These are phyloP conservation scores for Takashimella tepidaria DNA, from an alignment of 1,284 basidiomycete species.

Conservation along the genomic window DNA sequence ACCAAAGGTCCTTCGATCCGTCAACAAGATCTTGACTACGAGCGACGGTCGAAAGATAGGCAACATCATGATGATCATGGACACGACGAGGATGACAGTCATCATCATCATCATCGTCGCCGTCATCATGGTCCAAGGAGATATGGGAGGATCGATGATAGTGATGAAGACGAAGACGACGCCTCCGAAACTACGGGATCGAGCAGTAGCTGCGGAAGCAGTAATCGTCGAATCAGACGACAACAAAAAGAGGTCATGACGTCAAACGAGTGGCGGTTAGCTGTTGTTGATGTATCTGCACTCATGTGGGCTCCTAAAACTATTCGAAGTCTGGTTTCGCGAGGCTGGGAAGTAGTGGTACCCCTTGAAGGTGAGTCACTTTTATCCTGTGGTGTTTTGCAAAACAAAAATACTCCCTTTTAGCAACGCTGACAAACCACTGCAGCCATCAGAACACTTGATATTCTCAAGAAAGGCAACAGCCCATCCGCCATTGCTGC, in stretches of 20 bases:
- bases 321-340: conserved; percentile 70
- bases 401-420: background rate
- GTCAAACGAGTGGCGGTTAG: conserved; percentile 20
- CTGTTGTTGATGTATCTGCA: conserved; percentile 80
- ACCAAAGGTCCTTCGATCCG: background rate
- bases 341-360: conserved; percentile 63
- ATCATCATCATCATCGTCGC: background rate
- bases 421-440: conserved; percentile 8
- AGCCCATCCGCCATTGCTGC: conserved; percentile 71
- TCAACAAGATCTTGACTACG: background rate
- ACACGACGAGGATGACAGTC: background rate
- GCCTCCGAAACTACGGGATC: background rate
- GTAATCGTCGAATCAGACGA: conserved; percentile 4
- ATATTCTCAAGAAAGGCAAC: conserved; percentile 85
- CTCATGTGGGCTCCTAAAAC: conserved; percentile 75
- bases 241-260: conserved; percentile 2
- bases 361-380: conserved; percentile 74
- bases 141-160: conserved; percentile 11
- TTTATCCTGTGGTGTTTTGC: background rate
- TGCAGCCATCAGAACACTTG: conserved; percentile 81
- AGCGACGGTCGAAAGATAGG: background rate
- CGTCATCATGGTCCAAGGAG: background rate
- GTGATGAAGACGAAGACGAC: background rate
- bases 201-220: background rate
- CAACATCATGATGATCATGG: background rate